phyloP scores from a whole-genome alignment of 179 eudicot genomes.

The Heliamphora pulchella region DNA sequence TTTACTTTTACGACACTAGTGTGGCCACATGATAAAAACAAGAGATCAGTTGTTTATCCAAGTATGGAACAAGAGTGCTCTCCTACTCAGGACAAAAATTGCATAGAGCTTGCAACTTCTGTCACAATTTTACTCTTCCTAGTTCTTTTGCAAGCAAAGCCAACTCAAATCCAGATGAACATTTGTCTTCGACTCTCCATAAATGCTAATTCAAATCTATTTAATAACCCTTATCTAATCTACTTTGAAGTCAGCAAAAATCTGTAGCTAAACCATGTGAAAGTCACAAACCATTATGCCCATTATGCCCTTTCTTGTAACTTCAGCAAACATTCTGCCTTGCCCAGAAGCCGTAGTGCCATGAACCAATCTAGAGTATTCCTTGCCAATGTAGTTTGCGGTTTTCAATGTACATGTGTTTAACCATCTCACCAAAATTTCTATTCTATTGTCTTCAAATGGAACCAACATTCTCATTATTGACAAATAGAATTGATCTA shows the following conservation, averaged over 20 bases:
- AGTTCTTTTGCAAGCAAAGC: too few species aligned
- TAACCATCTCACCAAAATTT: not conserved
- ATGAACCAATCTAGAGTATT: not conserved
- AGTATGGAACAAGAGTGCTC: not conserved
- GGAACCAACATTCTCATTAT: not conserved
- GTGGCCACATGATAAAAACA: not conserved
- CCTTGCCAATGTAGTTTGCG: not conserved
- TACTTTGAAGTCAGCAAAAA: too few species aligned
- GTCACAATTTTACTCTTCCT: too few species aligned
- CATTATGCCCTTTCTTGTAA: not conserved
- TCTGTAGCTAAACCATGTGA: too few species aligned
- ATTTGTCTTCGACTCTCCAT: too few species aligned
- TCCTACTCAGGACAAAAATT: too few species aligned
- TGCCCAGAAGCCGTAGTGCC: not conserved
- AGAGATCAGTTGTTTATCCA: not conserved
- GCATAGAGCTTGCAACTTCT: too few species aligned
- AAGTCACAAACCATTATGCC: not conserved
- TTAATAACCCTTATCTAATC: not conserved
- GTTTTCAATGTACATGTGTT: not conserved
- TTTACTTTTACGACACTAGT: not conserved
- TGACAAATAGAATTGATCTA: not conserved
- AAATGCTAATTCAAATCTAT: not conserved
- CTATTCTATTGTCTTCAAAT: not conserved
- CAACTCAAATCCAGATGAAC: too few species aligned
- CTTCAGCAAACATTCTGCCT: not conserved